Percentiles rank a stretch among this genome's conserved stretches.
These are phyloP conservation scores for Ramularia endophylla DNA, from an alignment of 2,329 filamentous ascomycete species.

Conservation along the genomic window DNA sequence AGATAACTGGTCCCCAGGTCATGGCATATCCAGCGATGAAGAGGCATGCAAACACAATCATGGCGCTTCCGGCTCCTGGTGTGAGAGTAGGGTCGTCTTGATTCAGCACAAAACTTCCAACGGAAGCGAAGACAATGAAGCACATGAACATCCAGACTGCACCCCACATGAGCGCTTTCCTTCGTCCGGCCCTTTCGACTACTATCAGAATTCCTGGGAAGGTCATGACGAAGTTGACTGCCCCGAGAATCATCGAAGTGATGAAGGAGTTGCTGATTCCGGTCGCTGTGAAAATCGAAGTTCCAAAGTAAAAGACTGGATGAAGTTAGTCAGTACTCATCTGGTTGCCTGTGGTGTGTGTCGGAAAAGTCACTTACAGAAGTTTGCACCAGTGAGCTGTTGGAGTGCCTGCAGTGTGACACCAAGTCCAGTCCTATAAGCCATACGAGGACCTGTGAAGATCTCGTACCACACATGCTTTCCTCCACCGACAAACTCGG, in stretches of 20 bases:
- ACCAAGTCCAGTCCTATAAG: slow-evolving; percentile 58
- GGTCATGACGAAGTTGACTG: slow-evolving; percentile 44
- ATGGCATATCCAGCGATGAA: slow-evolving; percentile 62
- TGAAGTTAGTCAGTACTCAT: neutral
- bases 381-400: slow-evolving; percentile 64
- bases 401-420: slow-evolving; percentile 59
- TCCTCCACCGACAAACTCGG: slow-evolving; percentile 43
- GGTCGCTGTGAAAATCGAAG: slow-evolving; percentile 37
- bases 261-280: slow-evolving; percentile 39
- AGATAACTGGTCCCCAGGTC: slow-evolving; percentile 66
- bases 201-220: slow-evolving; percentile 41
- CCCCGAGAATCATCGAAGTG: slow-evolving; percentile 44
- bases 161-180: slow-evolving; percentile 41
- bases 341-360: too few species aligned
- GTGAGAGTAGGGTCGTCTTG: slow-evolving; percentile 30
- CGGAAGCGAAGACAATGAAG: slow-evolving; percentile 50
- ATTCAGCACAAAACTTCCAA: slow-evolving; percentile 41
- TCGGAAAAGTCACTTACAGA: slow-evolving; percentile 45
- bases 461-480: slow-evolving; percentile 60
- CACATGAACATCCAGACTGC: slow-evolving; percentile 49
- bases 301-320: slow-evolving; percentile 51
- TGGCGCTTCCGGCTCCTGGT: slow-evolving; percentile 48
- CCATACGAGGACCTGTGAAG: slow-evolving; percentile 60
- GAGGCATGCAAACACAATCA: slow-evolving; percentile 64
- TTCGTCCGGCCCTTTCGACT: slow-evolving; percentile 42